Conservation (phyloP, 352 stramenopile genomes). For the Pythium guiyangense region DNA sequence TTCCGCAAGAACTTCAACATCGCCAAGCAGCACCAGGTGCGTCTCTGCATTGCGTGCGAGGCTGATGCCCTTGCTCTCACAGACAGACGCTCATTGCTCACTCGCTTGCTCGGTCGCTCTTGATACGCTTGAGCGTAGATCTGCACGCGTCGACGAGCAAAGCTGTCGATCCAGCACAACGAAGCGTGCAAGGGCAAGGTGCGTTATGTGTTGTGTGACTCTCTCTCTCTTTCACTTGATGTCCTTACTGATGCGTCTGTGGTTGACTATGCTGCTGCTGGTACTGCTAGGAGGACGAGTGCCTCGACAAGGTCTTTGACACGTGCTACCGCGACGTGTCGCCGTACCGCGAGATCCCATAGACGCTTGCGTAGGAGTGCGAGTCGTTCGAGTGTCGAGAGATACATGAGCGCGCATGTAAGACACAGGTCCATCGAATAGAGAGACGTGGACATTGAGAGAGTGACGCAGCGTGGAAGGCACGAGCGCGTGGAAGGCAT, state of each 20-base stretch:
- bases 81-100: neutral
- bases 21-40: conserved; percentile 84
- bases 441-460: neutral
- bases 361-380: conserved; percentile 8
- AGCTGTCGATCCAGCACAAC: conserved; percentile 77
- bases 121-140: conserved; percentile 26
- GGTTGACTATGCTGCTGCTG: neutral
- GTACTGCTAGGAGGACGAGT: conserved; percentile 62
- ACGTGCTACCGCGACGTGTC: conserved; percentile 83
- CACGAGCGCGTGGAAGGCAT: too few relatives aligned
- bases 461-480: too few relatives aligned
- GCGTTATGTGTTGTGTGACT: conserved; percentile 6
- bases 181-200: conserved; percentile 74
- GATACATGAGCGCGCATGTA: neutral
- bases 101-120: neutral
- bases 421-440: neutral
- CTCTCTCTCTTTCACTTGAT: neutral
- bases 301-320: conserved; percentile 81
- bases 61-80: neutral
- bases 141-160: conserved; percentile 87
- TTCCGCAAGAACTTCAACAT: conserved; percentile 90
- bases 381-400: neutral
- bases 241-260: neutral
- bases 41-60: neutral
- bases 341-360: conserved; percentile 82